Percentiles rank a stretch among this genome's conserved stretches.
Evolutionary conservation across 2,329 filamentous ascomycete genomes (phyloP).

Genomic region (Teratosphaeria destructans): DNA sequence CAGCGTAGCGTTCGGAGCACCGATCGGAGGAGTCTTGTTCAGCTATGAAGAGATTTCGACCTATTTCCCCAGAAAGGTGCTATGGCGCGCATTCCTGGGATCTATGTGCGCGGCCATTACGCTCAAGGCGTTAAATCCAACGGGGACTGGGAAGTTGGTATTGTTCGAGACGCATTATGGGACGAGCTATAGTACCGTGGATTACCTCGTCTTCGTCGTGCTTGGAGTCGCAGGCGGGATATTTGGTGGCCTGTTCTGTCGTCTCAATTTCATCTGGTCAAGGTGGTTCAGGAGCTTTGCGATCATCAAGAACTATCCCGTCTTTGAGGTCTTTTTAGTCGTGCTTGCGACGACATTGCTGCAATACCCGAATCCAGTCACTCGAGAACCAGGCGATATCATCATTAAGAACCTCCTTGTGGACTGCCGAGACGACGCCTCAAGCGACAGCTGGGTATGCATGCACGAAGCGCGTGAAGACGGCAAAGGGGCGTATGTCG

Average conservation of each 20-base stretch:
- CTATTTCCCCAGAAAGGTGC: conserved; percentile 49
- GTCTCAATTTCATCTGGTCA: conserved; percentile 47
- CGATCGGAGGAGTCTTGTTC: conserved; percentile 52
- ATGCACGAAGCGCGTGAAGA: conserved; percentile 32
- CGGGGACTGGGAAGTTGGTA: conserved; percentile 49
- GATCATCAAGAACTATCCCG: conserved; percentile 45
- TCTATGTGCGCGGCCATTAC: conserved; percentile 46
- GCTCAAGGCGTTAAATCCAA: conserved; percentile 49
- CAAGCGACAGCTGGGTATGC: conserved; percentile 39
- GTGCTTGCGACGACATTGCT: conserved; percentile 44
- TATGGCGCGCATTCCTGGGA: conserved; percentile 51
- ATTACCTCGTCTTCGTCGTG: conserved; percentile 48
- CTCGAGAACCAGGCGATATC: conserved; percentile 44
- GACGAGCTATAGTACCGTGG: conserved; percentile 42
- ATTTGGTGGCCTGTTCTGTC: conserved; percentile 50
- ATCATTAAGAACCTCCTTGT: conserved; percentile 48
- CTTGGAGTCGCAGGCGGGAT: conserved; percentile 48
- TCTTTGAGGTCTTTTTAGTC: conserved; percentile 46
- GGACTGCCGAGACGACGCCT: conserved; percentile 36
- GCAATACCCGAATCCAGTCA: conserved; percentile 48
- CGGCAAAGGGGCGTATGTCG: conserved; percentile 35
- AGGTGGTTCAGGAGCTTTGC: conserved; percentile 42
- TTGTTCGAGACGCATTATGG: conserved; percentile 52
- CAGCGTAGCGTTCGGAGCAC: conserved; percentile 52
- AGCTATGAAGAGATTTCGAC: conserved; percentile 52